Evolutionary conservation across 306 rosid species (phyloP).

Genomic region (Arachis hypogaea): DNA sequence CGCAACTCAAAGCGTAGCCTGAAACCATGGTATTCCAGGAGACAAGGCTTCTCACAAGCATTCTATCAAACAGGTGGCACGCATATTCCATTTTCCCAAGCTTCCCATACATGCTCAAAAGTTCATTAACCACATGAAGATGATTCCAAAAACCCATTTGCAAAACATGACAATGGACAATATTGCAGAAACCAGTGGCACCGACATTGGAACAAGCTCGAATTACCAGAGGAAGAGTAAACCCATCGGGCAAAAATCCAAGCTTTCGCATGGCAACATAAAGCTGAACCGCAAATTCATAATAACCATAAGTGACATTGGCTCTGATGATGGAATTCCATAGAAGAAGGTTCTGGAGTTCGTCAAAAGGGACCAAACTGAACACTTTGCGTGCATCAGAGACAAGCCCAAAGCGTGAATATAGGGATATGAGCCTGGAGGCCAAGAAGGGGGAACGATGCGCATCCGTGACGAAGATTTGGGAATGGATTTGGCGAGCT

Average conservation of each 20-base stretch:
- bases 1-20: conserved; percentile 65
- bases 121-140: conserved; percentile 67
- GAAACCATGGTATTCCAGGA: conserved; percentile 83
- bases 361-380: conserved; percentile 39
- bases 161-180: conserved; percentile 61
- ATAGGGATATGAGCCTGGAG: conserved; percentile 58
- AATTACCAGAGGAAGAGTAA: conserved; percentile 70
- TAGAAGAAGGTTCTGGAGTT: conserved; percentile 45
- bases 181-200: conserved; percentile 41
- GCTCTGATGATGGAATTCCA: conserved; percentile 88
- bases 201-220: conserved; percentile 55
- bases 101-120: conserved; percentile 70
- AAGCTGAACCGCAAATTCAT: conserved; percentile 45
- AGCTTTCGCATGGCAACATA: conserved; percentile 62
- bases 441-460: conserved; percentile 57
- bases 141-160: conserved; percentile 66
- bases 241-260: conserved; percentile 75
- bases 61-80: conserved; percentile 59
- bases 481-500: conserved; percentile 63
- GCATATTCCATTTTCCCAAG: conserved; percentile 64
- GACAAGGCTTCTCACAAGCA: conserved; percentile 55
- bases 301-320: conserved; percentile 62
- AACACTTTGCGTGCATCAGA: conserved; percentile 58
- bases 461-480: conserved; percentile 45
- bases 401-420: conserved; percentile 53